Base-by-base conservation (phyloP, 176 grass and related monocot species). In the Ananas comosus region DNA sequence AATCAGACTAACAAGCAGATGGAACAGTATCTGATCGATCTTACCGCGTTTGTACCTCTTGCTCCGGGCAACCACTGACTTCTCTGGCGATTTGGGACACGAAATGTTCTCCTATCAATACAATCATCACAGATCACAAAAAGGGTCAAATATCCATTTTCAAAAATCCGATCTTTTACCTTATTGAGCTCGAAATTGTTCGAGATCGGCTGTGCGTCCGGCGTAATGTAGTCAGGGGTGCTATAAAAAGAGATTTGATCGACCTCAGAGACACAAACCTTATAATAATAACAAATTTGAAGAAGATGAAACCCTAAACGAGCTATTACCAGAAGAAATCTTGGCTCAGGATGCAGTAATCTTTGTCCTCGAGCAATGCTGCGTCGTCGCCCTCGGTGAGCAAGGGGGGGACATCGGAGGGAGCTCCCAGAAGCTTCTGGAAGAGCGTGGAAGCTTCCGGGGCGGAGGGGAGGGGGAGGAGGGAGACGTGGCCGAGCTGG, bases 151-250 rank as follows among this genome's bases (percentile, higher is more conserved):
- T 17, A 63, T 69, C 2, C 8, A 79, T 51, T 70, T 49, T 49
- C 11, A 85, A 61, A 7, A 3, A 0, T 18, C 9, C 10, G 1
- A 53, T 61, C 59, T 53, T 58, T 9, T 11, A 90, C 94, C 94
- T 97, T 89, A 51, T 92, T 71, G 11, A 73, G 77, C 47, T 93
- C 81, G 42, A 80, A 89, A 13, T 66, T 64, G 49, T 77, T 82
- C 3, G 72, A 22, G 13, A 83, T 48, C 76, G 90, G 89, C 18
- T 77, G 86, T 7, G 76, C 85, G 19, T 92, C 89, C 4, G 94
- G 94, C 25, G 94, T 97, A 70, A 97, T 90, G 53, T 97, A 97
- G 27, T 97, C 94, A 4, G 94, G 94, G 21, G 94, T 97, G 69
- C 94, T 97, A 72, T 53, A 65, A 51, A 77, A 29, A 17, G 19